Conservation (phyloP, 163 green algal genomes). For the Coccomyxa subellipsoidea region DNA sequence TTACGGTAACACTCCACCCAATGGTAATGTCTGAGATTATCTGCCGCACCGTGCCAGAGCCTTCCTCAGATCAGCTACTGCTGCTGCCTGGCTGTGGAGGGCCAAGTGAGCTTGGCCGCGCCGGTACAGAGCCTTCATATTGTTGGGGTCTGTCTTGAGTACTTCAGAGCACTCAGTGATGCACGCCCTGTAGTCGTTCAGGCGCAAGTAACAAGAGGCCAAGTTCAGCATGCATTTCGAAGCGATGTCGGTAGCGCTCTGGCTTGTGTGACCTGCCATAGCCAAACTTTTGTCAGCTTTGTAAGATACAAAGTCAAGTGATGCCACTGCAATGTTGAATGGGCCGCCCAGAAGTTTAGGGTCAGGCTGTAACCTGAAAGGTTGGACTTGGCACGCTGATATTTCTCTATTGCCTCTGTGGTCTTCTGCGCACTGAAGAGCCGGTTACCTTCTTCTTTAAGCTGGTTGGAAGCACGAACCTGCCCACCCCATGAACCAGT, state of each 20-base stretch:
- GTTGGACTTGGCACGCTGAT: background rate
- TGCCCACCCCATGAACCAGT: background rate
- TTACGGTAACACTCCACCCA: background rate
- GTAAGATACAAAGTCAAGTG: background rate
- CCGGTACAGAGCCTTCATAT: conserved; percentile 89
- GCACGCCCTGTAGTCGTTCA: conserved; percentile 53
- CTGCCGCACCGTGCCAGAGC: background rate
- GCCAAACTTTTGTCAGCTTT: too few species aligned
- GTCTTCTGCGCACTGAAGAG: background rate
- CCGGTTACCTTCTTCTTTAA: conserved; percentile 6
- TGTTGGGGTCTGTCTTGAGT: conserved; percentile 53
- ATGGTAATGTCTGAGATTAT: background rate
- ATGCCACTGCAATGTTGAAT: too few species aligned
- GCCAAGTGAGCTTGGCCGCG: conserved; percentile 66
- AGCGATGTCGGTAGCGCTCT: conserved; percentile 44
- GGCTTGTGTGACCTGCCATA: conserved; percentile 30
- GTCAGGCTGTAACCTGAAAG: background rate
- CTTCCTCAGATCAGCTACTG: background rate
- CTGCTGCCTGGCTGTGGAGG: background rate
- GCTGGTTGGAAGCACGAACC: background rate
- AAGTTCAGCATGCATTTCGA: conserved; percentile 81
- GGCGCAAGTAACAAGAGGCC: conserved; percentile 76
- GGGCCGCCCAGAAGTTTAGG: too few species aligned
- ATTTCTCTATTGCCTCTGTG: background rate
- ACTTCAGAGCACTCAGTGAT: conserved; percentile 64